Base-by-base conservation (phyloP, 768 basidiomycete genomes). In the Melanogaster broomeanus region DNA sequence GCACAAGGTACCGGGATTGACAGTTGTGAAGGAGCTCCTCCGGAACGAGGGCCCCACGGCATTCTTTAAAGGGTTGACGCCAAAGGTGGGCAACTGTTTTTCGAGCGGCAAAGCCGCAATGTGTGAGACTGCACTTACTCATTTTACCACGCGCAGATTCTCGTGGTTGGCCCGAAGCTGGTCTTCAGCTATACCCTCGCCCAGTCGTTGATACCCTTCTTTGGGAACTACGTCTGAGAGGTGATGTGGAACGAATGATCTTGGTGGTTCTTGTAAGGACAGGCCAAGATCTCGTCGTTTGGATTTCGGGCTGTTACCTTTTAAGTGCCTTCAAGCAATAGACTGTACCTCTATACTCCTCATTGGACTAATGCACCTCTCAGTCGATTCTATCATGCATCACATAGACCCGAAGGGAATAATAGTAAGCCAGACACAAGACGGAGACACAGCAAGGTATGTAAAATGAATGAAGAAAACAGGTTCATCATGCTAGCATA, bases 161-260 rank as follows among this genome's bases (percentile, higher is more conserved):
- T 98, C 41, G 93, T 98, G 55, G 94, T 98, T 33, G 95, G 94
- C 45, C 96, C 96, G 35, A 98, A 98, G 75, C 84, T 98, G 31
- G 93, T 98, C 61, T 98, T 98, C 81, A 93, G 91, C 62, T 98
- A 96, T 76, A 98, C 96, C 43, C 82, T 98, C 4, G 96, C 96
- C 11, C 96, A 98, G 72, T 90, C 88, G 16, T 77, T 98, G 70
- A 98, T 98, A 76, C 95, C 95, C 41, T 74, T 87, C 61, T 97
- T 95, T 72, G 81, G 86, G 38, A 83, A 91, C 69, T 95, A 90
- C 69, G 90, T 91, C 55, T 91, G 31, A 31, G 31, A n/a, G 13
- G 4, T 9, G 11, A 30, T 3, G 11, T 12, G 3, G 10, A 30
- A 1, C 30, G 3, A 30, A 11, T 12, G 4, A 27, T 27, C 25